Evolutionary conservation across 2,329 filamentous ascomycete species (phyloP), one percentile per base, ranked within the genome.

Genomic region (Bipolaris gigantea): DNA sequence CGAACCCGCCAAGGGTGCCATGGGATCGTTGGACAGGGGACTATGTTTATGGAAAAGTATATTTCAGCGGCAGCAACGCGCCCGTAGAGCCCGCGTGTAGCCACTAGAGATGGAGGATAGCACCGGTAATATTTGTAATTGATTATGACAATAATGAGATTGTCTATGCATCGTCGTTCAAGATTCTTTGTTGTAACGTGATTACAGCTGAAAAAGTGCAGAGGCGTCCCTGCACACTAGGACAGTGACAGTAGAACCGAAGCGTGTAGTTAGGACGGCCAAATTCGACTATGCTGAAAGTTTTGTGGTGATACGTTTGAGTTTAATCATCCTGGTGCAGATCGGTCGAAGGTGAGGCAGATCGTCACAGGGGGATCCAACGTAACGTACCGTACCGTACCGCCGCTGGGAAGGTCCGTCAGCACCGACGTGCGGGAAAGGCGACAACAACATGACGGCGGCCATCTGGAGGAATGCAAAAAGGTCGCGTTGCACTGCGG

Each of bases 31-130:
- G 70, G 34, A 65, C 65, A 23, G 71, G 73, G 5, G 66, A 73
- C 54, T 73, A 75, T 46, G 68, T 72, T 1, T 75, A 73, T 56
- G 62, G 69, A 59, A 70, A 73, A 59, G 61, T 65, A 4, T 75
- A 75, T 57, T 73, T 73, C 30, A 47, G 46, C 15, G 46, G 51
- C 8, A 34, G 19, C 5, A 15, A 53, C 8, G 61, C 66, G 7
- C 73, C 71, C 5, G 63, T 56, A 10, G 59, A 48, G 41, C 67
- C 68, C 4, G 40, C 35, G 13, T 61, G 56, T 39, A 40, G 21
- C 18, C 44, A 53, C 16, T 27, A 45, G 4, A 43, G 33, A 9
- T 49, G 49, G 19, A 38, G n/a, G 13, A 13, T 9, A 39, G 19
- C 8, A 3, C 15, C 21, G 15, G 11, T 39, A 21, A 23, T 39